Evolutionary conservation across 495 filamentous ascomycete genomes (phyloP).

Genomic region (Penicillium arizonense): DNA sequence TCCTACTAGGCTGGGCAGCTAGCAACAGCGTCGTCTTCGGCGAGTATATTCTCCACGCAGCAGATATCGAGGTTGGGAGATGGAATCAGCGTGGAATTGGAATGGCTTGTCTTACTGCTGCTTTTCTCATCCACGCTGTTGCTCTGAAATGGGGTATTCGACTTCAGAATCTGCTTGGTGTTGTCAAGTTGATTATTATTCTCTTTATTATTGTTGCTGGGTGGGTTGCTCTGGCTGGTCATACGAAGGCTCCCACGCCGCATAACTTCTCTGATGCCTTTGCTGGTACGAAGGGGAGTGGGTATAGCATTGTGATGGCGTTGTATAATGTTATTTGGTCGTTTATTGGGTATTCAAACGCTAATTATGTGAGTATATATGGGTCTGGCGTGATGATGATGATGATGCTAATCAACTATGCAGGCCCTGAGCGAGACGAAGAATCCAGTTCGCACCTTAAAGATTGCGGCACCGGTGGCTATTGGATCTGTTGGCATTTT

Average conservation of each 20-base stretch:
- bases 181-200: slow-evolving; percentile 67
- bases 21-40: slow-evolving; percentile 71
- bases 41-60: slow-evolving; percentile 65
- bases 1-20: slow-evolving; percentile 52
- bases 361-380: slow-evolving; percentile 43
- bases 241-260: slow-evolving; percentile 44
- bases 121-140: slow-evolving; percentile 58
- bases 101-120: slow-evolving; percentile 62
- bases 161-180: slow-evolving; percentile 62
- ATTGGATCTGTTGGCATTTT: slow-evolving; percentile 59
- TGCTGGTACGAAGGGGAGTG: slow-evolving; percentile 53
- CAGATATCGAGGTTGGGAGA: slow-evolving; percentile 56
- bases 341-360: slow-evolving; percentile 65
- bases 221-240: slow-evolving; percentile 58
- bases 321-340: slow-evolving; percentile 67
- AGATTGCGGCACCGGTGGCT: slow-evolving; percentile 62
- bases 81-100: slow-evolving; percentile 69
- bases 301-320: slow-evolving; percentile 61
- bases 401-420: slow-evolving; percentile 4
- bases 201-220: slow-evolving; percentile 64
- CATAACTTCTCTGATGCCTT: slow-evolving; percentile 68
- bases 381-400: neutral
- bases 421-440: slow-evolving; percentile 61
- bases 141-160: slow-evolving; percentile 68
- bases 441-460: slow-evolving; percentile 61